A percentile compares a stretch with the other conserved stretches of the same genome.
Evolutionary conservation across 2,329 filamentous ascomycete species (phyloP).

Genomic region (Trichoderma polysporum): DNA sequence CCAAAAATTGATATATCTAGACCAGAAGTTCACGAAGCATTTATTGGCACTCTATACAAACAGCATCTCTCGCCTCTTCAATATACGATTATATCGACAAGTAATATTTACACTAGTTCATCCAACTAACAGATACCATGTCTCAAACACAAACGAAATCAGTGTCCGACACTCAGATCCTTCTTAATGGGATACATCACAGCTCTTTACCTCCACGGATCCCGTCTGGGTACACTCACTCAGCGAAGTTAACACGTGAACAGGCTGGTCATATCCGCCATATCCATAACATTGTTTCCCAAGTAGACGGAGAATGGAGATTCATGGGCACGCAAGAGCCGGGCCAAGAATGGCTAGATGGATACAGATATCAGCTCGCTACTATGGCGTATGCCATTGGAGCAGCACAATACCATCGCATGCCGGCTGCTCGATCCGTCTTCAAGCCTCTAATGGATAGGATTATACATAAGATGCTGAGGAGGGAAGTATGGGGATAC

Average conservation of each 20-base stretch:
- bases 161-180: not conserved
- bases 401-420: not conserved
- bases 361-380: not conserved
- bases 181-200: not conserved
- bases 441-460: not conserved
- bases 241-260: not conserved
- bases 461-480: not conserved
- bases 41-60: not conserved
- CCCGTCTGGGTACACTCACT: not conserved
- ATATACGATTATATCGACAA: not conserved
- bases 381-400: not conserved
- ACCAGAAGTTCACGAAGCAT: fast-evolving
- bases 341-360: not conserved
- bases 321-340: not conserved
- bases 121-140: not conserved
- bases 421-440: not conserved
- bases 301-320: not conserved
- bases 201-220: not conserved
- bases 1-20: not conserved
- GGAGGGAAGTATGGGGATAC: not conserved
- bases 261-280: not conserved
- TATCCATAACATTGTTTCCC: not conserved
- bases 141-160: not conserved
- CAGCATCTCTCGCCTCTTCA: not conserved
- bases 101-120: not conserved